Evolutionary conservation across 495 filamentous ascomycete genomes (phyloP).

Genomic region (Geoglossum glabrum): DNA sequence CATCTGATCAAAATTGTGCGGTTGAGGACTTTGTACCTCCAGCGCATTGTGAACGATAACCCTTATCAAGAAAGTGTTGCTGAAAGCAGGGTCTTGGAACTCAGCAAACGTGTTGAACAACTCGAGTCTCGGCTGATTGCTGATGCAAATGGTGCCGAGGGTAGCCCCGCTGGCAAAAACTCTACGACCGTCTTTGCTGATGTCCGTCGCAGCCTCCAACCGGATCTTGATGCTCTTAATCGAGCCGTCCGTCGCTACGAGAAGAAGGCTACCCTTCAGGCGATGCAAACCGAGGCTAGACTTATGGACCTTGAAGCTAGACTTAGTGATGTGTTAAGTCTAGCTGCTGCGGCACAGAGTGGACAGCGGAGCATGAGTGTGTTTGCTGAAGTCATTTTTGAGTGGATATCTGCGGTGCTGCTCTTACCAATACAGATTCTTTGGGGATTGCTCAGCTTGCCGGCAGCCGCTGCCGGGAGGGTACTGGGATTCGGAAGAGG

Average conservation of each 20-base stretch:
- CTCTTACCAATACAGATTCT: constrained; percentile 19
- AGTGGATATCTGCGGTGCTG: constrained; percentile 10
- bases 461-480: constrained; percentile 4
- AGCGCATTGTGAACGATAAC: constrained; percentile 43
- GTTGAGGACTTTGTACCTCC: constrained; percentile 62
- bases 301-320: constrained; percentile 47
- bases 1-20: constrained; percentile 68
- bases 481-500: constrained; percentile 8
- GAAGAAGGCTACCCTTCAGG: constrained; percentile 55
- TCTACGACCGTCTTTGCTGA: constrained; percentile 33
- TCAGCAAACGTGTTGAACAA: constrained; percentile 44
- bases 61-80: constrained; percentile 20
- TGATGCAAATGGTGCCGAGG: constrained; percentile 9
- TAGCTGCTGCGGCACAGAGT: constrained; percentile 45
- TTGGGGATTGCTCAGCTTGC: constrained; percentile 8
- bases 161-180: constrained; percentile 19
- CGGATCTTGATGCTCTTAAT: constrained; percentile 75
- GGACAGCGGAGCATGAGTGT: background rate
- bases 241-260: constrained; percentile 88
- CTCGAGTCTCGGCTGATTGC: constrained; percentile 33
- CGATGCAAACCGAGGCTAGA: constrained; percentile 53
- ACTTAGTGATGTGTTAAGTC: constrained; percentile 53
- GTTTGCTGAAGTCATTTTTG: constrained; percentile 7
- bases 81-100: constrained; percentile 23
- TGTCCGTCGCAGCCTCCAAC: constrained; percentile 43